Evolutionary conservation across 1,284 basidiomycete genomes (phyloP).

Genomic region (Pascua sp.): DNA sequence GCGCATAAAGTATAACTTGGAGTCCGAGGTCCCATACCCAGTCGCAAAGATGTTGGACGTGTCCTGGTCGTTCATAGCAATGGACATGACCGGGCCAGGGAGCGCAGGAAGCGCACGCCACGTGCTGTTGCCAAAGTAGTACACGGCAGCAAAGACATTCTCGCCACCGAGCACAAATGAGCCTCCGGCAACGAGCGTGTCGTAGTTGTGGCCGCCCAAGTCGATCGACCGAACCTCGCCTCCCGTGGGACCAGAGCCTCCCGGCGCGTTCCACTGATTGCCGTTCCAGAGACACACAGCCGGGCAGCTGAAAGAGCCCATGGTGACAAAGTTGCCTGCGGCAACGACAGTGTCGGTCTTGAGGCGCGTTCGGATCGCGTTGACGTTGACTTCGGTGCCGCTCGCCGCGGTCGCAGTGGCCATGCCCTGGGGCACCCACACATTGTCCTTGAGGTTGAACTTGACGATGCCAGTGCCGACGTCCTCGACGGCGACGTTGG

Average conservation of each 20-base stretch:
- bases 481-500: constrained; percentile 46
- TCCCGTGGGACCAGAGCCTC: constrained; percentile 62
- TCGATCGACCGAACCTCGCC: constrained; percentile 77
- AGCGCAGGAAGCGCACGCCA: constrained; percentile 68
- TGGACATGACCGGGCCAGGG: constrained; percentile 83
- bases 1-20: constrained; percentile 67
- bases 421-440: constrained; percentile 59
- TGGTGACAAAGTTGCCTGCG: constrained; percentile 77
- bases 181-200: constrained; percentile 67
- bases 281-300: constrained; percentile 77
- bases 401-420: constrained; percentile 45
- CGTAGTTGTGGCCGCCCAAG: constrained; percentile 52
- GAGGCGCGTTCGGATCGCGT: constrained; percentile 66
- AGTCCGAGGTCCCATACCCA: constrained; percentile 65
- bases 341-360: constrained; percentile 69
- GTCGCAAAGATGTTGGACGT: constrained; percentile 82
- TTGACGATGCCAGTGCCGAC: constrained; percentile 61
- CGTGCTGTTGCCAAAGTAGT: constrained; percentile 62
- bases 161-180: constrained; percentile 63
- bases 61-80: constrained; percentile 80
- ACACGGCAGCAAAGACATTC: constrained; percentile 67
- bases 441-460: constrained; percentile 64
- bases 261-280: constrained; percentile 75
- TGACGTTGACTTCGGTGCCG: constrained; percentile 62
- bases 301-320: constrained; percentile 70